These are phyloP conservation scores for Colletotrichum chlorophyti DNA, from an alignment of 2,329 filamentous ascomycete genomes.

Conservation along the genomic window DNA sequence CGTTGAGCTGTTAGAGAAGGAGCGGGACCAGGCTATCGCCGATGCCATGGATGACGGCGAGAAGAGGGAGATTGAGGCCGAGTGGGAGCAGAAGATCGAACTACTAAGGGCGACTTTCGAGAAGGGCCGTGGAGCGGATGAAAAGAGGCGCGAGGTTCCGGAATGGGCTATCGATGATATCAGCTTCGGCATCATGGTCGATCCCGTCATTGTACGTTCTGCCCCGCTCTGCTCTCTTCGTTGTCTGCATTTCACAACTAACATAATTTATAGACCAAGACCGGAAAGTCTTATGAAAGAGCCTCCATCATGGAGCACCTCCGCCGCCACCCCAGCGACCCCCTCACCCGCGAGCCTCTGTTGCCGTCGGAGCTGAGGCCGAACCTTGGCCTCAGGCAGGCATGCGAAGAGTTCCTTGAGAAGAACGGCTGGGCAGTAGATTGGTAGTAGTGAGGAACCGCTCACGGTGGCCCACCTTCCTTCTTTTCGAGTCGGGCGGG, in stretches of 20 bases:
- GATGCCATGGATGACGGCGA: slow-evolving; percentile 54
- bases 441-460: too few relatives aligned
- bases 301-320: slow-evolving; percentile 87
- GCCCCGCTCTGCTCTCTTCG: background rate
- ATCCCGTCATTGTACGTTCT: slow-evolving; percentile 66
- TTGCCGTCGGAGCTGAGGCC: slow-evolving; percentile 74
- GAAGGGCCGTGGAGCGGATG: slow-evolving; percentile 48
- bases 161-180: slow-evolving; percentile 82
- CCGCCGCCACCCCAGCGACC: slow-evolving; percentile 76
- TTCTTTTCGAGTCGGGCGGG: too few relatives aligned
- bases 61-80: slow-evolving; percentile 51
- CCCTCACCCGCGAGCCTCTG: slow-evolving; percentile 81
- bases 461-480: too few relatives aligned
- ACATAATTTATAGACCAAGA: slow-evolving; percentile 68
- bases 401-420: slow-evolving; percentile 84
- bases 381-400: slow-evolving; percentile 81
- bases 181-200: slow-evolving; percentile 75
- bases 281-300: slow-evolving; percentile 89
- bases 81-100: slow-evolving; percentile 54
- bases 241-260: background rate
- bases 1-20: slow-evolving; percentile 55
- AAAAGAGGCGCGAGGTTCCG: slow-evolving; percentile 66
- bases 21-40: slow-evolving; percentile 50
- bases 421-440: slow-evolving; percentile 93
- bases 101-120: slow-evolving; percentile 59